phyloP scores from a whole-genome alignment of 2,329 filamentous ascomycete genomes.

The Neonectria neomacrospora region DNA sequence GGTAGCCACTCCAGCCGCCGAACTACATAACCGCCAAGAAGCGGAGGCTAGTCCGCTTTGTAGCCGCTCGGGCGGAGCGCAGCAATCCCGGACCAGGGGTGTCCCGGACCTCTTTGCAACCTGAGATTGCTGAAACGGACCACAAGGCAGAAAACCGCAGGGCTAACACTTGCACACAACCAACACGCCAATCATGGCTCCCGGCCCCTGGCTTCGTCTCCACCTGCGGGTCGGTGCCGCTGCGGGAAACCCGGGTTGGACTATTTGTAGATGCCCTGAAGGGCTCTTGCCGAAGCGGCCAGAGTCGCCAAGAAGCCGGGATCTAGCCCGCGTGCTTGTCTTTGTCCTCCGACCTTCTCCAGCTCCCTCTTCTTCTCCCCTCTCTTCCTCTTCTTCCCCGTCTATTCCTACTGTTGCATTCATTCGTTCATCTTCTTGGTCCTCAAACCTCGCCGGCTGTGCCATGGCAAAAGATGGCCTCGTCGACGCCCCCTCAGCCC shows the following conservation, averaged over 20 bases:
- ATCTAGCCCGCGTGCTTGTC: no score
- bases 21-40: neutral
- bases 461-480: constrained; percentile 4
- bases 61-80: neutral
- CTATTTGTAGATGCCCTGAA: neutral
- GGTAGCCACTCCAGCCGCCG: no score
- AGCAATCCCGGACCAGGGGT: neutral
- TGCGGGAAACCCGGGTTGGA: no score
- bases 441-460: neutral
- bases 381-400: neutral
- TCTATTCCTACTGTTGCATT: neutral
- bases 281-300: neutral
- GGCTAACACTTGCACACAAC: neutral
- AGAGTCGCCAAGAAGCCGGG: neutral
- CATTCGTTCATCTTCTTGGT: neutral
- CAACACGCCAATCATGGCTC: neutral
- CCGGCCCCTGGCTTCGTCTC: neutral
- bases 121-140: neutral
- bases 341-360: neutral
- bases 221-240: neutral
- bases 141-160: neutral
- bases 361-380: neutral
- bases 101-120: neutral
- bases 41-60: neutral
- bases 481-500: neutral